These are phyloP conservation scores for Thalassiosira exigua DNA, from an alignment of 352 stramenopile genomes.

Conservation along the genomic window DNA sequence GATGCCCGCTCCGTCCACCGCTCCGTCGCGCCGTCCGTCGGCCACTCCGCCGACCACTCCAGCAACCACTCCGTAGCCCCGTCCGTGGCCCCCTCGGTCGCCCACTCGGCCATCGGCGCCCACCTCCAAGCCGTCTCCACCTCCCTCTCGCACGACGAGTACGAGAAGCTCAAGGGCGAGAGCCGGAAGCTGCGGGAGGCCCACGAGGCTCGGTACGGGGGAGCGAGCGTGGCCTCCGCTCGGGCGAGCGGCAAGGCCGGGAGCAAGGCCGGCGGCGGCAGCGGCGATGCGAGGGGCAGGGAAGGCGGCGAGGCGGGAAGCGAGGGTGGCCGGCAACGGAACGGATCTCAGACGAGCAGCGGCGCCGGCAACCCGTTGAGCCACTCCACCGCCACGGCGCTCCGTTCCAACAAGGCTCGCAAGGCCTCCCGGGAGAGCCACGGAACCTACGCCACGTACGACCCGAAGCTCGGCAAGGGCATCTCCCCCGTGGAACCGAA, in stretches of 20 bases:
- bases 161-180: slow-evolving; percentile 16
- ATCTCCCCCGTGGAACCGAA: background rate
- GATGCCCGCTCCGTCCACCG: slow-evolving; percentile 1
- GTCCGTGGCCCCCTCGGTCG: background rate
- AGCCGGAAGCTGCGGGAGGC: slow-evolving; percentile 18
- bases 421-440: background rate
- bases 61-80: no score
- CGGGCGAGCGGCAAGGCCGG: background rate
- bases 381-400: background rate
- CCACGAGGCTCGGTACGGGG: background rate
- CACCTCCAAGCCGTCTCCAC: background rate
- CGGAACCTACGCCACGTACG: background rate
- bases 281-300: background rate
- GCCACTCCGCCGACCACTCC: no score
- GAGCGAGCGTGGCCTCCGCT: no score
- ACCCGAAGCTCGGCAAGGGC: background rate
- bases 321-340: background rate
- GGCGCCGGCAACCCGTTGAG: background rate
- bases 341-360: background rate
- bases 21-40: no score
- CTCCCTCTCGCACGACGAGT: slow-evolving; percentile 26
- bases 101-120: background rate
- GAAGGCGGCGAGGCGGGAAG: background rate
- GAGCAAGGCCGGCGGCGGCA: background rate
- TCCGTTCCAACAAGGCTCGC: background rate